Evolutionary conservation across 1,284 basidiomycete genomes (phyloP), one percentile per base, ranked within the genome.

Genomic region (Sporisorium sorghi): DNA sequence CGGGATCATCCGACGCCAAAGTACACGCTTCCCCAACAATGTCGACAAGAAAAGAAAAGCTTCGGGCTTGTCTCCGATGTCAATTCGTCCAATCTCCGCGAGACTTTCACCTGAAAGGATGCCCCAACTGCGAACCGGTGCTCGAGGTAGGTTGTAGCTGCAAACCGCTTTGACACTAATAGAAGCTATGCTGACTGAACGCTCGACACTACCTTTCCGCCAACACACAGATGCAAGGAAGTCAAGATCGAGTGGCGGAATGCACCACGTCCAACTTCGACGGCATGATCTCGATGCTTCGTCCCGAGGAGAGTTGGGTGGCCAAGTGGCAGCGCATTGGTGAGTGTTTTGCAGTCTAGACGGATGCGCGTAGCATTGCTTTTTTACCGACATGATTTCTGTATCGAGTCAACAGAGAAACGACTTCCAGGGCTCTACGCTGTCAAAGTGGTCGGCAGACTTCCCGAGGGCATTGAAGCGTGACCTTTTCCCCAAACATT

Each of bases 191-290:
- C 17, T 35, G 42, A 37, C n/a, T 19, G n/a, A n/a, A n/a, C n/a
- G n/a, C n/a, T n/a, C n/a, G n/a, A n/a, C n/a, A 19, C 26, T 11
- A 32, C 24, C 23, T 14, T 33, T 37, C 5, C 23, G 2, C 4
- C 15, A 32, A 7, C 24, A 33, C 24, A 33, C 56, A 97, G 94
- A 92, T 98, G 90, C 93, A 93, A 86, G 91, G 91, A 24, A 91
- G 90, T 66, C 87, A 89, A 15, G 95, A 97, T 75, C 89, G 93
- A 35, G 93, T 98, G 32, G 86, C 89, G 12, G 88, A 90, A 61
- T 97, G 94, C 86, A 99, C 96, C 10, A 96, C 93, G n/a, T 91
- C 92, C 1, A 91, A 93, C 74, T 99, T 92, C 80, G 96, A 98
- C 81, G 97, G 97, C 19, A 89, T 94, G 52, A 93, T 98, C 77